phyloP scores from a whole-genome alignment of 192 early-diverging fungal species.

The Coemansia sp. region DNA sequence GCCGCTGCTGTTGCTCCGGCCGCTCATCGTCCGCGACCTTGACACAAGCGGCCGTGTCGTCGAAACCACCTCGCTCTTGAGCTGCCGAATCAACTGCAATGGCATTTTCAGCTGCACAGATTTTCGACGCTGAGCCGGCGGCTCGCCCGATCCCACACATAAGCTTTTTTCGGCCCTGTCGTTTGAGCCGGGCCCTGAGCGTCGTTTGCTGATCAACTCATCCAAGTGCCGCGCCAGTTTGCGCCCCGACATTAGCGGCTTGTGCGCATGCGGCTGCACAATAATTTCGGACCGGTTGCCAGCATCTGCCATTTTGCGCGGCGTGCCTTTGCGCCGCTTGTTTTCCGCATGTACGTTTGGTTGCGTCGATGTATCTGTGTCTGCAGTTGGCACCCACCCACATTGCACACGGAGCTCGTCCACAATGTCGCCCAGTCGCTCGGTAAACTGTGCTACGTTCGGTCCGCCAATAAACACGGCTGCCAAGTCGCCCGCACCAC shows the following conservation, averaged over 20 bases:
- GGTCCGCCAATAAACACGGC: slow-evolving; percentile 41
- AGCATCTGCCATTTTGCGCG: slow-evolving; percentile 29
- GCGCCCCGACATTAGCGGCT: slow-evolving; percentile 22
- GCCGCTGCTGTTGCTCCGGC: slow-evolving; percentile 9
- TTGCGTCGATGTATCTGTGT: neutral
- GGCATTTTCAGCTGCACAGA: slow-evolving; percentile 37
- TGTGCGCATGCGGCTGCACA: slow-evolving; percentile 28
- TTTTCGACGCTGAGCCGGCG: slow-evolving; percentile 6
- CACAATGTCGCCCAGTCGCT: slow-evolving; percentile 25
- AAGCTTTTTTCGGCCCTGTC: neutral
- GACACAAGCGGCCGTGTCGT: slow-evolving; percentile 15
- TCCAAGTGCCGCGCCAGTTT: slow-evolving; percentile 49
- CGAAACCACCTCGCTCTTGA: slow-evolving; percentile 50
- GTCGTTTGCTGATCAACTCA: slow-evolving; percentile 34
- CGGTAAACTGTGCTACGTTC: slow-evolving; percentile 20
- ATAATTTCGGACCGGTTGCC: slow-evolving; percentile 46
- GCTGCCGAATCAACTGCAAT: slow-evolving; percentile 38
- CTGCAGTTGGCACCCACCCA: slow-evolving; percentile 40
- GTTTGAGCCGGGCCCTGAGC: neutral
- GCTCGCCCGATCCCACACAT: neutral
- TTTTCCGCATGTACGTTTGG: slow-evolving; percentile 10
- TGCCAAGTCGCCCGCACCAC: slow-evolving; percentile 25
- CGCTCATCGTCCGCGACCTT: slow-evolving; percentile 12
- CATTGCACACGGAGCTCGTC: slow-evolving; percentile 52
- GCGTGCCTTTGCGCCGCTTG: slow-evolving; percentile 49